Conservation (phyloP, 768 basidiomycete genomes). For the Gymnopilus junonius region DNA sequence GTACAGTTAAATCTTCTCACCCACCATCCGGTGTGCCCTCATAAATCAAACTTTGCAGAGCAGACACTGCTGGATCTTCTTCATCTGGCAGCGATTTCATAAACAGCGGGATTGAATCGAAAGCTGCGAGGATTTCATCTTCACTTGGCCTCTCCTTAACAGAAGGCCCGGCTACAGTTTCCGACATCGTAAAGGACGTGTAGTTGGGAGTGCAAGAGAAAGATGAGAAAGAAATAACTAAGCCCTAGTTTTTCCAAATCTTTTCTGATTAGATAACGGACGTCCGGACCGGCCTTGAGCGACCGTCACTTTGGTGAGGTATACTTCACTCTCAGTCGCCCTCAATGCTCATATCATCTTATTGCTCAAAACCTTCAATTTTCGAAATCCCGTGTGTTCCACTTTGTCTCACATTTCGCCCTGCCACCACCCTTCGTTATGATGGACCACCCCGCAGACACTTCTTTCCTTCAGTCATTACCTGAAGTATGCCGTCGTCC, state of each 20-base stretch:
- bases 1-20: slow-evolving; percentile 36
- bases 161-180: slow-evolving; percentile 35
- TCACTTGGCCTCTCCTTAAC: slow-evolving; percentile 34
- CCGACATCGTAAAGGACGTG: slow-evolving; percentile 23
- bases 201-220: not conserved
- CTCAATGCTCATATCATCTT: too few species aligned
- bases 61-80: slow-evolving; percentile 71
- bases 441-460: too few species aligned
- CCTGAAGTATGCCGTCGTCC: too few species aligned
- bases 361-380: too few species aligned
- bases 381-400: too few species aligned
- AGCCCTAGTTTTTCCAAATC: not conserved
- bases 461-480: too few species aligned
- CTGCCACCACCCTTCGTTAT: too few species aligned
- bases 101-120: slow-evolving; percentile 84
- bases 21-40: slow-evolving; percentile 95
- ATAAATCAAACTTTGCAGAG: slow-evolving; percentile 82
- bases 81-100: slow-evolving; percentile 87
- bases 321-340: too few species aligned
- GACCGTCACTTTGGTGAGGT: too few species aligned
- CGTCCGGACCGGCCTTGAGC: slow-evolving; percentile 8
- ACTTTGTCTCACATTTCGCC: too few species aligned
- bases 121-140: slow-evolving; percentile 44
- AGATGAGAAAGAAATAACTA: not conserved
- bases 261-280: slow-evolving; percentile 21